phyloP scores from a whole-genome alignment of 2,329 filamentous ascomycete genomes.

The Pezicula neosporulosa region DNA sequence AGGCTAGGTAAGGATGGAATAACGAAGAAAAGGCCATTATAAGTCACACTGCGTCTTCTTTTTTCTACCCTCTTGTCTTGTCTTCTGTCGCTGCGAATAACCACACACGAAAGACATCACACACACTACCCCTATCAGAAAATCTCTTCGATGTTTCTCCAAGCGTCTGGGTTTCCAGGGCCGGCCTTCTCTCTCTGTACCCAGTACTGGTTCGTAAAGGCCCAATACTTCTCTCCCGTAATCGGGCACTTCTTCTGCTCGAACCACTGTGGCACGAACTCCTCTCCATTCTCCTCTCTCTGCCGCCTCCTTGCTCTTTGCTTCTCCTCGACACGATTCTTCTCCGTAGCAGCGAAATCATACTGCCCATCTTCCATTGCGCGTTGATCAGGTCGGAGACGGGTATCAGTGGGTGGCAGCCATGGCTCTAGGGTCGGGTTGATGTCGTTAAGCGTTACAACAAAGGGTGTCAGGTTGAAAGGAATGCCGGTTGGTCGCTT shows the following conservation, averaged over 20 bases:
- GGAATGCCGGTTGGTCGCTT: slow-evolving; percentile 78
- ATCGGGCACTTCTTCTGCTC: slow-evolving; percentile 65
- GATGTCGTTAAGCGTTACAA: slow-evolving; percentile 88
- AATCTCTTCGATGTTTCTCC: slow-evolving; percentile 31
- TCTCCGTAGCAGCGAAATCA: slow-evolving; percentile 87
- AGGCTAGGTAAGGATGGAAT: too few relatives aligned
- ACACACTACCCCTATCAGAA: slow-evolving; percentile 16
- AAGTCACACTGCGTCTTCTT: too few relatives aligned
- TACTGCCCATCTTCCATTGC: slow-evolving; percentile 99
- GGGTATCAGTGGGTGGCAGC: slow-evolving; percentile 88
- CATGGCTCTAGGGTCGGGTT: slow-evolving; percentile 75
- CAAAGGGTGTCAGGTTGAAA: slow-evolving; percentile 97
- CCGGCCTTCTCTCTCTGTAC: slow-evolving; percentile 46
- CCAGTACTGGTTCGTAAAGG: slow-evolving; percentile 90
- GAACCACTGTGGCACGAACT: slow-evolving; percentile 88
- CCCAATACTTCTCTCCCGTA: slow-evolving; percentile 89
- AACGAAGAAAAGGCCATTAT: too few relatives aligned
- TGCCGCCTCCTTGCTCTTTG: slow-evolving; percentile 73
- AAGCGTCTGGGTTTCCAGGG: slow-evolving; percentile 19
- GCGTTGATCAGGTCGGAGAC: slow-evolving; percentile 89
- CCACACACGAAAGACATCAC: neutral
- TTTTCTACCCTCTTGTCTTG: neutral
- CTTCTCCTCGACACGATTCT: slow-evolving; percentile 89
- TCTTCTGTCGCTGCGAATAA: neutral
- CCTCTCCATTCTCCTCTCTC: slow-evolving; percentile 74